Conservation (phyloP, 2,329 filamentous ascomycete genomes). For the Colletotrichum sp. region DNA sequence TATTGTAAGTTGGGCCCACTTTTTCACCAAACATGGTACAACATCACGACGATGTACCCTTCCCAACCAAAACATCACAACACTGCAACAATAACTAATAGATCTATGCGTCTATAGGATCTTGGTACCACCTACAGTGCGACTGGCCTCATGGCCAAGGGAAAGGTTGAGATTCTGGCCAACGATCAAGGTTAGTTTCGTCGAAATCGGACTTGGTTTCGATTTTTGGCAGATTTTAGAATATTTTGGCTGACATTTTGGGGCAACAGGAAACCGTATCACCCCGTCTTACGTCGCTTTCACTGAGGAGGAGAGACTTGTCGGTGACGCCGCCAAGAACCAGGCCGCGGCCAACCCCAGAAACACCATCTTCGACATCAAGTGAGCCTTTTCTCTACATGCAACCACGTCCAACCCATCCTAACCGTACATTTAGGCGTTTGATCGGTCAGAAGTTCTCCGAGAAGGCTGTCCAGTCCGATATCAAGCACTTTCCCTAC, state of each 20-base stretch:
- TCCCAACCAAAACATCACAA: not conserved
- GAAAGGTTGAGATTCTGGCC: conserved; percentile 93
- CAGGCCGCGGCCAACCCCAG: conserved; percentile 82
- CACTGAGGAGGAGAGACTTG: conserved; percentile 94
- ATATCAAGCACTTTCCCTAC: conserved; percentile 99
- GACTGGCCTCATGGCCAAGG: conserved; percentile 95
- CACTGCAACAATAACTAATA: not conserved
- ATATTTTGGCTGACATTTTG: not conserved
- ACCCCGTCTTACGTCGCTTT: conserved; percentile 95
- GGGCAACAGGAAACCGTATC: conserved; percentile 79
- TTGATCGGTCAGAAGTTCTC: conserved; percentile 84
- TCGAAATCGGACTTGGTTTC: not conserved
- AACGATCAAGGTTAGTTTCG: conserved; percentile 74
- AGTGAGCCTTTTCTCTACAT: conserved; percentile 54
- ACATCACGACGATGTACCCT: fast-evolving
- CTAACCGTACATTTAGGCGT: conserved; percentile 33
- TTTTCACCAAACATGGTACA: not conserved
- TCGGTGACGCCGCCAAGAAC: conserved; percentile 98
- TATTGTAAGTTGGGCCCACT: conserved; percentile 66
- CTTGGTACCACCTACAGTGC: conserved; percentile 89
- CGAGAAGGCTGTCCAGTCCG: conserved; percentile 87
- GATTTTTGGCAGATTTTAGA: not conserved
- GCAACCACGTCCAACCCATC: too few species aligned
- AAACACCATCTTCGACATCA: conserved; percentile 81
- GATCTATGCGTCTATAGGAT: conserved; percentile 53